Evolutionary conservation across 768 basidiomycete species (phyloP).

Genomic region (Leccinum boreale): DNA sequence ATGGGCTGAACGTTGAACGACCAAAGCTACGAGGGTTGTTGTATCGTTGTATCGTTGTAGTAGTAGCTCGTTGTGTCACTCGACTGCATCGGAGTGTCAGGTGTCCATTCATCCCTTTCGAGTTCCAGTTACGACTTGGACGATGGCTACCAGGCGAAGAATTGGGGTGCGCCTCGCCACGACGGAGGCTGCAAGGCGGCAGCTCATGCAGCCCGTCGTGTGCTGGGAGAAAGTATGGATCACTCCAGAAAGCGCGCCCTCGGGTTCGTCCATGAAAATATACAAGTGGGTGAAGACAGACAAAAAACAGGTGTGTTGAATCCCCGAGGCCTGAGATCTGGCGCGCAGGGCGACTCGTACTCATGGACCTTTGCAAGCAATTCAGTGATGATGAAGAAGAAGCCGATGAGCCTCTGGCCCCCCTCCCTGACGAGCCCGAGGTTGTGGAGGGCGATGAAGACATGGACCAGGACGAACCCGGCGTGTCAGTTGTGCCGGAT

Average conservation of each 20-base stretch:
- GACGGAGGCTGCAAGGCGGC: constrained; percentile 76
- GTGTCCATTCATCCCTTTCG: constrained; percentile 12
- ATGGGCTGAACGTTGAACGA: too few species aligned
- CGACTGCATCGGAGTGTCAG: constrained; percentile 9
- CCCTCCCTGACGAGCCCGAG: constrained; percentile 75
- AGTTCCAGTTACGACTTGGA: background rate
- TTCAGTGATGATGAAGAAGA: constrained; percentile 86
- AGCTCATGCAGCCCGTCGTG: constrained; percentile 86
- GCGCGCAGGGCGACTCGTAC: background rate
- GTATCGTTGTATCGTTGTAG: too few species aligned
- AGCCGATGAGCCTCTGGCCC: constrained; percentile 75
- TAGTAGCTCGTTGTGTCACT: background rate
- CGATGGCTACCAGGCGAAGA: constrained; percentile 71
- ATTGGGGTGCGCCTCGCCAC: constrained; percentile 75
- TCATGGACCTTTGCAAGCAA: constrained; percentile 47
- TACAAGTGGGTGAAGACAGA: constrained; percentile 81
- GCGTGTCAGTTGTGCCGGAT: constrained; percentile 40
- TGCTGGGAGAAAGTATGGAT: constrained; percentile 84
- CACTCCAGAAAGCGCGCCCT: constrained; percentile 49
- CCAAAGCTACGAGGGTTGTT: too few species aligned
- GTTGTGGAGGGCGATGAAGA: constrained; percentile 75
- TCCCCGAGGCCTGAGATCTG: background rate
- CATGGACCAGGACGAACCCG: constrained; percentile 62
- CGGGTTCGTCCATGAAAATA: constrained; percentile 61
- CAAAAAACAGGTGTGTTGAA: constrained; percentile 59